Percentiles rank a stretch among this genome's conserved stretches.
phyloP scores from a whole-genome alignment of 2,329 filamentous ascomycete genomes.

The Furcasterigmium furcatum region DNA sequence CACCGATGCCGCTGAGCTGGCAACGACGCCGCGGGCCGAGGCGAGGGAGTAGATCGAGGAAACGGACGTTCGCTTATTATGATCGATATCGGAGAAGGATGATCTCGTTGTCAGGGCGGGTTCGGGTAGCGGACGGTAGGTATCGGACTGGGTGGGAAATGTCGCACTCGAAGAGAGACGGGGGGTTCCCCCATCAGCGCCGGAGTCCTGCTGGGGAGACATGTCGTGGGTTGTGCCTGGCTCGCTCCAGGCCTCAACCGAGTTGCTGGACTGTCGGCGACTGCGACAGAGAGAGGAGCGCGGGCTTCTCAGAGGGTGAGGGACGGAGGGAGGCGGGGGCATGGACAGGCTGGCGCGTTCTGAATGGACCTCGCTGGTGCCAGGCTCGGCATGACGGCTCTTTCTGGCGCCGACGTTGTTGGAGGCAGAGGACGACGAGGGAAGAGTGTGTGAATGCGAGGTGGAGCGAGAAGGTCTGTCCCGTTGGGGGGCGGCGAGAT shows the following conservation, averaged over 20 bases:
- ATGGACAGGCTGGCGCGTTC: constrained; percentile 63
- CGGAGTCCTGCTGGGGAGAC: constrained; percentile 30
- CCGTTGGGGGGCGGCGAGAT: constrained; percentile 2
- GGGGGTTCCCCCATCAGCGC: constrained; percentile 43
- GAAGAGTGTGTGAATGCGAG: constrained; percentile 34
- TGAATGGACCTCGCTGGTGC: constrained; percentile 52
- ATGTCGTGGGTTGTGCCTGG: constrained; percentile 21
- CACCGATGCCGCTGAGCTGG: constrained; percentile 48
- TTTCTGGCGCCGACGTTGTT: constrained; percentile 42
- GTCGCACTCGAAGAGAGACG: constrained; percentile 32
- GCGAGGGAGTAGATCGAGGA: constrained; percentile 71
- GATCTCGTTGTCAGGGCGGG: constrained; percentile 39
- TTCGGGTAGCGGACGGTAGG: constrained; percentile 40
- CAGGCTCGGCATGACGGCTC: constrained; percentile 56
- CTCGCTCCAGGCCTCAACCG: constrained; percentile 32
- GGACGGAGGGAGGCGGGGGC: constrained; percentile 34
- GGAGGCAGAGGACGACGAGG: constrained; percentile 36
- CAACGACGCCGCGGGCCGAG: constrained; percentile 49
- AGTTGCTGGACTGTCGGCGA: constrained; percentile 38
- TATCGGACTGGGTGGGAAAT: constrained; percentile 12
- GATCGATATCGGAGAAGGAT: constrained; percentile 48
- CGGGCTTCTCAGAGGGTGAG: constrained; percentile 32
- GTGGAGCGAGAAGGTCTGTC: constrained; percentile 18
- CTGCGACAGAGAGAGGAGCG: constrained; percentile 35
- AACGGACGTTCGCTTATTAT: constrained; percentile 64